Evolutionary conservation across 176 grass and related monocot genomes (phyloP).

Genomic region (Echinochloa phyllopogon): DNA sequence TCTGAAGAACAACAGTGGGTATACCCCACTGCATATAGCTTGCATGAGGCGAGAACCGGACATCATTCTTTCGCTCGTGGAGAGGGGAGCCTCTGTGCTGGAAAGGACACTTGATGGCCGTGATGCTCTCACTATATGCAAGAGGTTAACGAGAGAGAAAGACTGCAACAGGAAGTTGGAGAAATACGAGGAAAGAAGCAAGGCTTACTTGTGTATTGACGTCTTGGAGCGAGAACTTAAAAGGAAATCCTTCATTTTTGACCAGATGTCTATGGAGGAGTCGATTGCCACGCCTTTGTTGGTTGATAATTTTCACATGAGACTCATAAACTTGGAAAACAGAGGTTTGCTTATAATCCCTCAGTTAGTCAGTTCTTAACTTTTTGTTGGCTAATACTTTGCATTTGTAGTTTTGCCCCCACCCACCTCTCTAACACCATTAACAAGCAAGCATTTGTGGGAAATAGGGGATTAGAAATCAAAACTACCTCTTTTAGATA

Average conservation of each 20-base stretch:
- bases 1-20: slow-evolving; percentile 59
- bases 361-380: not conserved
- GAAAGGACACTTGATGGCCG: slow-evolving; percentile 60
- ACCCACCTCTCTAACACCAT: not conserved
- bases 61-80: slow-evolving; percentile 68
- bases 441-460: not conserved
- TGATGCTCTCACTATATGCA: slow-evolving; percentile 70
- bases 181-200: slow-evolving; percentile 56
- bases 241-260: slow-evolving; percentile 37
- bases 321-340: slow-evolving; percentile 72
- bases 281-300: slow-evolving; percentile 59
- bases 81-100: slow-evolving; percentile 59
- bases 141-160: slow-evolving; percentile 67
- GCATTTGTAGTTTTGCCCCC: not conserved
- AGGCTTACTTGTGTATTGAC: slow-evolving; percentile 74
- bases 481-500: not conserved
- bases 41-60: slow-evolving; percentile 72
- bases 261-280: slow-evolving; percentile 39
- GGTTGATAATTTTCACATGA: slow-evolving; percentile 70
- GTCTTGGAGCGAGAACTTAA: slow-evolving; percentile 68
- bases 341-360: slow-evolving; percentile 57
- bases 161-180: slow-evolving; percentile 55
- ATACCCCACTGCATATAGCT: slow-evolving; percentile 69
- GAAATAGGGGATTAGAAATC: not conserved
- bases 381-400: not conserved